Conservation (phyloP, 2,329 filamentous ascomycete species). For the Escovopsis weberi region DNA sequence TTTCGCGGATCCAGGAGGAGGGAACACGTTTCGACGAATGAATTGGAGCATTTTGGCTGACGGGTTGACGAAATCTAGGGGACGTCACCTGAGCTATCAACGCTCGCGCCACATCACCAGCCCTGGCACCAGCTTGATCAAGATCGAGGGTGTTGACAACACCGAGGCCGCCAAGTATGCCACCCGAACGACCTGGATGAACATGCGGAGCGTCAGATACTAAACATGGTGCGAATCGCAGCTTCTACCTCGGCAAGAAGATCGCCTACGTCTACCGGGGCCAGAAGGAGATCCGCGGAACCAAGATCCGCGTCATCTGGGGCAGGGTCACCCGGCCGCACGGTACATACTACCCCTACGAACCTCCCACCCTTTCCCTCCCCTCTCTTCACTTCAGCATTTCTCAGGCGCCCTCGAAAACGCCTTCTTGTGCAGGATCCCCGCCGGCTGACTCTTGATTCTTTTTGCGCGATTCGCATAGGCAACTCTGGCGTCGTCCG, state of each 20-base stretch:
- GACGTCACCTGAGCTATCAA: constrained; percentile 96
- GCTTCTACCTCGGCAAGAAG: constrained; percentile 98
- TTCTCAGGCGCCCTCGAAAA: too few relatives aligned
- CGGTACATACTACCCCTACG: constrained; percentile 41
- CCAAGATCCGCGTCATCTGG: constrained; percentile 99
- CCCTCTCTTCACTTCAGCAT: not conserved
- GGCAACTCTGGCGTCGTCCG: constrained; percentile 97
- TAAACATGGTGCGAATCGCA: constrained; percentile 17
- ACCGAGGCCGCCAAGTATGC: constrained; percentile 74
- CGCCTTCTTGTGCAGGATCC: too few relatives aligned
- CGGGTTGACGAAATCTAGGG: constrained; percentile 39
- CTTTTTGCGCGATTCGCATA: constrained; percentile 17
- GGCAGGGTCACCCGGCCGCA: constrained; percentile 95
- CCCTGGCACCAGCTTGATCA: constrained; percentile 85
- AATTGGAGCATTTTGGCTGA: constrained; percentile 12
- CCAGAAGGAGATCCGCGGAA: constrained; percentile 86
- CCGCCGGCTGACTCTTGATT: not conserved
- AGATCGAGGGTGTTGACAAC: constrained; percentile 96
- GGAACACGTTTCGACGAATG: too few relatives aligned
- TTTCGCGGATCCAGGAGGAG: too few relatives aligned
- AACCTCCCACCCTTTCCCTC: not conserved
- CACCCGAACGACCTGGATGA: too few relatives aligned
- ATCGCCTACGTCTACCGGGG: constrained; percentile 97
- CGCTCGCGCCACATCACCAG: constrained; percentile 84
- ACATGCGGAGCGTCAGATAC: constrained; percentile 4